Evolutionary conservation across 345 rosid genomes (phyloP).

Genomic region (Clausena lansium): DNA sequence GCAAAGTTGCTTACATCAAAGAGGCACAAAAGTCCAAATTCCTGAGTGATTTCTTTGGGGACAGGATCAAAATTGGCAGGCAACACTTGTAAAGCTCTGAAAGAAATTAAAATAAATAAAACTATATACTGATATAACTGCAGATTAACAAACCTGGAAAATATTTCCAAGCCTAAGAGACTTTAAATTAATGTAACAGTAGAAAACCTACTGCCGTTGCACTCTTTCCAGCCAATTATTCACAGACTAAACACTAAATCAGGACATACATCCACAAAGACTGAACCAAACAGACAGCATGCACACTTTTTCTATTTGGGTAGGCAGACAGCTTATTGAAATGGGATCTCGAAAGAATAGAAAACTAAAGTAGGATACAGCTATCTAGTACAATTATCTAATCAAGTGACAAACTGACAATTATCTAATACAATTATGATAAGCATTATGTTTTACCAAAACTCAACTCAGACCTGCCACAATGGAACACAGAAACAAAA

Average conservation of each 20-base stretch:
- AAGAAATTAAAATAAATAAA: slow-evolving; percentile 16
- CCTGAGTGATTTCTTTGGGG: slow-evolving; percentile 62
- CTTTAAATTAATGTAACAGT: neutral
- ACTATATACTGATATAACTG: neutral
- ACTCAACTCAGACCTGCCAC: neutral
- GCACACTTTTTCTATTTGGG: neutral
- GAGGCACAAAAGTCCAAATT: slow-evolving; percentile 70
- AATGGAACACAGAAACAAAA: slow-evolving; percentile 1
- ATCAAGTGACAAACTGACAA: neutral
- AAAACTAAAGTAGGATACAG: neutral
- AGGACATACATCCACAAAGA: neutral
- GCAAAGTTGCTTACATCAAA: slow-evolving; percentile 54
- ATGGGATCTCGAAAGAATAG: neutral
- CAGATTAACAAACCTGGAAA: neutral
- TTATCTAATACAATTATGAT: neutral
- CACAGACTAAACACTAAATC: neutral
- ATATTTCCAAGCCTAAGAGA: neutral
- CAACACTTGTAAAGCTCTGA: slow-evolving; percentile 64
- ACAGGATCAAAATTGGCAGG: slow-evolving; percentile 67
- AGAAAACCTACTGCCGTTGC: neutral
- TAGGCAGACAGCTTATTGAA: neutral
- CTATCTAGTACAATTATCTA: neutral
- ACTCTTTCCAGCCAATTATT: neutral
- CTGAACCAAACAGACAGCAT: neutral
- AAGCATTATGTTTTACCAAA: neutral